Conservation (phyloP, 1,139 yeast species). For the Pneumocystis sp. region DNA sequence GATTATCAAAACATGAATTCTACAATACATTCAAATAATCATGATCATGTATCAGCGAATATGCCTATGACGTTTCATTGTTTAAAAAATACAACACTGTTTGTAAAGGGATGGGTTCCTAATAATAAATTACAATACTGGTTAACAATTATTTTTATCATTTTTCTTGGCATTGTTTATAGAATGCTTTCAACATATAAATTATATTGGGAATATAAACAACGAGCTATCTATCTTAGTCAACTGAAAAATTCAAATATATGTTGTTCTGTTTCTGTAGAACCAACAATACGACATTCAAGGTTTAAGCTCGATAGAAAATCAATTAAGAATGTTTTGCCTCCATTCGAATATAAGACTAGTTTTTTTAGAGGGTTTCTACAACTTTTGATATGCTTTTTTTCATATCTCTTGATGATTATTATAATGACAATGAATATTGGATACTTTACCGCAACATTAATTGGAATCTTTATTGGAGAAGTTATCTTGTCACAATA, state of each 20-base stretch:
- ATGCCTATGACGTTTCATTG: background rate
- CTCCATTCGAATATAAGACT: background rate
- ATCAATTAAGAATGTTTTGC: background rate
- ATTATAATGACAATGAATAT: conserved; percentile 21
- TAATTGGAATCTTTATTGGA: conserved; percentile 19
- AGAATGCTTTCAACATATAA: background rate
- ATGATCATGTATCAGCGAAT: background rate
- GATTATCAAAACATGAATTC: background rate
- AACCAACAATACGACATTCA: background rate
- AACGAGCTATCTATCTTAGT: background rate
- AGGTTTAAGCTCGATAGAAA: background rate
- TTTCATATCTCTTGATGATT: conserved; percentile 14
- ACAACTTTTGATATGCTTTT: background rate
- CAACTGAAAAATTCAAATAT: background rate
- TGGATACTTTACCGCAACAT: conserved; percentile 19
- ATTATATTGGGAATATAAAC: background rate
- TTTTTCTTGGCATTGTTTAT: background rate
- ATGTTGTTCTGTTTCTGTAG: background rate
- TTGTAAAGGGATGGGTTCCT: background rate
- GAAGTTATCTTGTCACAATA: conserved; percentile 19
- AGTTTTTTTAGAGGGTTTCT: background rate
- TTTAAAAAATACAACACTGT: background rate
- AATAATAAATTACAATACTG: background rate
- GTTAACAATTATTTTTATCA: background rate
- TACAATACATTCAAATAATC: background rate